Percentiles rank a stretch among this genome's conserved stretches.
Conservation (phyloP, 495 filamentous ascomycete genomes). For the Tuber melanosporum region DNA sequence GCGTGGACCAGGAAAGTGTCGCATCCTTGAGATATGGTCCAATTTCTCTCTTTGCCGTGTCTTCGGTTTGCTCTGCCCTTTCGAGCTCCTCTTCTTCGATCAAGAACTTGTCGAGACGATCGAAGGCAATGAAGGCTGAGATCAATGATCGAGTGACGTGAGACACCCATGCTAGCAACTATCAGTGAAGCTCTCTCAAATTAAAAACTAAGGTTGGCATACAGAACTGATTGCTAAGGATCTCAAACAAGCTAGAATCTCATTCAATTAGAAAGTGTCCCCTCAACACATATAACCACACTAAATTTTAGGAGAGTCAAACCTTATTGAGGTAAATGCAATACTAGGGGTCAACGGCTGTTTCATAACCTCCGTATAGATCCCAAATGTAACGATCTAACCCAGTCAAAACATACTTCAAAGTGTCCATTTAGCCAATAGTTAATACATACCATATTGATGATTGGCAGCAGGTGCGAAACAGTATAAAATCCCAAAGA, state of each 20-base stretch:
- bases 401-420: constrained; percentile 46
- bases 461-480: constrained; percentile 11
- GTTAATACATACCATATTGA: constrained; percentile 8
- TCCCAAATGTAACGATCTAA: constrained; percentile 46
- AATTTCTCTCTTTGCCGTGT: not conserved
- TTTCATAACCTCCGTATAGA: constrained; percentile 39
- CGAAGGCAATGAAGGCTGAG: constrained; percentile 36
- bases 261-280: not conserved
- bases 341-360: constrained; percentile 37
- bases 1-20: constrained; percentile 34
- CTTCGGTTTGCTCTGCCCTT: not conserved
- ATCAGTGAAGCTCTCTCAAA: not conserved
- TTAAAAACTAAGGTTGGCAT: not conserved
- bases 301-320: not conserved
- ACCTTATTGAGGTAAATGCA: constrained; percentile 38
- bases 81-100: constrained; percentile 38
- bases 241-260: constrained; percentile 33
- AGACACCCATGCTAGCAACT: constrained; percentile 20
- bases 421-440: constrained; percentile 47
- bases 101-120: constrained; percentile 38
- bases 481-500: constrained; percentile 16
- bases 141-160: constrained; percentile 33
- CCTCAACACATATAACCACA: not conserved
- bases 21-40: constrained; percentile 30
- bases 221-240: constrained; percentile 33